A percentile compares a stretch with the other conserved stretches of the same genome.
phyloP scores from a whole-genome alignment of 495 filamentous ascomycete genomes.

The Aspergillus panamensis region DNA sequence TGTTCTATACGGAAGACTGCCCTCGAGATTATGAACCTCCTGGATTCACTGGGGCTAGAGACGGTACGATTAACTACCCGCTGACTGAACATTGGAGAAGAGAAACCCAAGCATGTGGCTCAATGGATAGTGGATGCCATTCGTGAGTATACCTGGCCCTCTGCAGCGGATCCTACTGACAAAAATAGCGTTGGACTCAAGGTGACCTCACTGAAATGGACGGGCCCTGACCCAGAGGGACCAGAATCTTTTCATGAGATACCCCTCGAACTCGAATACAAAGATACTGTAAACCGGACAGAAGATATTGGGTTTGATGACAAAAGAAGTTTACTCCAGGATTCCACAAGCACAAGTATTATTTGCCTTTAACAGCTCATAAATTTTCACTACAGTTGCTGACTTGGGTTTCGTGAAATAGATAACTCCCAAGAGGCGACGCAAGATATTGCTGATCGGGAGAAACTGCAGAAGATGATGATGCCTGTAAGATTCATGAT shows the following conservation, averaged over 20 bases:
- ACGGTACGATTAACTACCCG: slow-evolving; percentile 35
- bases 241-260: slow-evolving; percentile 25
- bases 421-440: slow-evolving; percentile 17
- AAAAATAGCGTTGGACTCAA: slow-evolving; percentile 31
- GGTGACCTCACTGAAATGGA: slow-evolving; percentile 33
- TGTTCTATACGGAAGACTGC: slow-evolving; percentile 46
- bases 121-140: slow-evolving; percentile 38
- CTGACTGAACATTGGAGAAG: slow-evolving; percentile 35
- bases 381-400: neutral
- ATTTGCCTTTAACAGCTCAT: neutral
- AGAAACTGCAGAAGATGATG: slow-evolving; percentile 29
- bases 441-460: slow-evolving; percentile 24
- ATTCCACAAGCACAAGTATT: slow-evolving; percentile 6
- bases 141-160: slow-evolving; percentile 18
- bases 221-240: slow-evolving; percentile 23
- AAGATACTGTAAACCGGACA: slow-evolving; percentile 18
- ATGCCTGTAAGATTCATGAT: slow-evolving; percentile 19
- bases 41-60: slow-evolving; percentile 33
- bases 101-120: slow-evolving; percentile 26
- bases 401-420: neutral
- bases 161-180: slow-evolving; percentile 2
- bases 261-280: slow-evolving; percentile 28
- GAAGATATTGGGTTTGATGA: slow-evolving; percentile 26
- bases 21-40: slow-evolving; percentile 37
- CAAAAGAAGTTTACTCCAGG: slow-evolving; percentile 2